These are phyloP conservation scores for Hyaloperonospora arabidopsidis DNA, from an alignment of 352 stramenopile genomes.

Conservation along the genomic window DNA sequence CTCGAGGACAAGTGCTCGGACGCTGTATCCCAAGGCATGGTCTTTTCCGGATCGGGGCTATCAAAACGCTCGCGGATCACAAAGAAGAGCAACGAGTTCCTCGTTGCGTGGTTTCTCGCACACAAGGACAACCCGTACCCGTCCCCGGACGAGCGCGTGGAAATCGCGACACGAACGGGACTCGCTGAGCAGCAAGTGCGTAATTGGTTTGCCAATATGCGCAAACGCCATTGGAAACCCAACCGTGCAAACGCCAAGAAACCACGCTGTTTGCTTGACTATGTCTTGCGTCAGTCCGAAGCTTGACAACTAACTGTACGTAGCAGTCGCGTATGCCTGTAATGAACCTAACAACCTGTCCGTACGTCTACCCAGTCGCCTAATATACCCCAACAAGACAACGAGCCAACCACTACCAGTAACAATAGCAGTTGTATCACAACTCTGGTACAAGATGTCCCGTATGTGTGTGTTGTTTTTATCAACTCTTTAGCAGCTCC, in stretches of 20 bases:
- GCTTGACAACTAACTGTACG: constrained; percentile 10
- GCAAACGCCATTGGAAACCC: constrained; percentile 85
- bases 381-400: neutral
- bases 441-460: constrained; percentile 6
- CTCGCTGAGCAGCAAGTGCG: constrained; percentile 77
- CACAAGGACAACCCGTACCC: constrained; percentile 83
- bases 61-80: constrained; percentile 52
- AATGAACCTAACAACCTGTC: constrained; percentile 1
- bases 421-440: neutral
- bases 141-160: constrained; percentile 45
- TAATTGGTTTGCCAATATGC: constrained; percentile 88
- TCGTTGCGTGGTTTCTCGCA: constrained; percentile 79
- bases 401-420: too few relatives aligned
- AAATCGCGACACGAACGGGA: constrained; percentile 62
- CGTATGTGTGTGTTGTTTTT: constrained; percentile 5
- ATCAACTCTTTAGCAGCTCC: neutral
- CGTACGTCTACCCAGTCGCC: neutral
- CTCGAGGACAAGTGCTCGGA: constrained; percentile 34
- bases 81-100: constrained; percentile 75
- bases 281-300: constrained; percentile 62
- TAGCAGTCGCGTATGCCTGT: constrained; percentile 10
- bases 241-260: constrained; percentile 59
- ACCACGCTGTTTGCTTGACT: constrained; percentile 67
- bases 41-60: constrained; percentile 17
- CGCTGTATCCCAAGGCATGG: constrained; percentile 31